Conservation (phyloP, 106 monocot genomes). For the Dendrobium nobile region DNA sequence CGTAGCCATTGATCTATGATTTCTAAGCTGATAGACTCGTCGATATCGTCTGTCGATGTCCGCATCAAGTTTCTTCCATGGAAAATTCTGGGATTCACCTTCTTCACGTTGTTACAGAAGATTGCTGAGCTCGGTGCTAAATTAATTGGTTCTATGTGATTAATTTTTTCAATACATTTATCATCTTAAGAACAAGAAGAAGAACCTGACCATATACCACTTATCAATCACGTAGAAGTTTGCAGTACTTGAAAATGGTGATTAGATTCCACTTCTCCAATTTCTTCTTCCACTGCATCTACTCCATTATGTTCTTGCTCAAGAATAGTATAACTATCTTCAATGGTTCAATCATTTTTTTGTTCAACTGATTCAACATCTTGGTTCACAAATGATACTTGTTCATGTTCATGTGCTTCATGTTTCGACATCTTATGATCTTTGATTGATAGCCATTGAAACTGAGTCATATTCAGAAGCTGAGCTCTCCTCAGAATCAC, state of each 20-base stretch:
- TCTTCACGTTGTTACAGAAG: too few relatives aligned
- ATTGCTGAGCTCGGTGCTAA: too few relatives aligned
- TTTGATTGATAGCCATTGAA: slow-evolving; percentile 21
- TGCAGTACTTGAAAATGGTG: slow-evolving; percentile 7
- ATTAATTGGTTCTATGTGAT: slow-evolving; percentile 13
- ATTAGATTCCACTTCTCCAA: slow-evolving; percentile 10
- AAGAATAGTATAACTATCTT: slow-evolving; percentile 10
- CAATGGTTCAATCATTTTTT: slow-evolving; percentile 15
- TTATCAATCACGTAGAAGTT: slow-evolving; percentile 15
- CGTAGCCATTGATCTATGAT: too few relatives aligned
- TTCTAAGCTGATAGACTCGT: too few relatives aligned
- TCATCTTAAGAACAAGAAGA: slow-evolving; percentile 28
- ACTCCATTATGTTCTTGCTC: background rate
- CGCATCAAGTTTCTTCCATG: too few relatives aligned
- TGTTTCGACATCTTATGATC: slow-evolving; percentile 20
- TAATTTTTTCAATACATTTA: slow-evolving; percentile 4
- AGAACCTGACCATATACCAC: slow-evolving; percentile 21
- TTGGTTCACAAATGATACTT: background rate
- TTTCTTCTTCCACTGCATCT: slow-evolving; percentile 17
- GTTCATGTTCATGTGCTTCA: slow-evolving; percentile 5
- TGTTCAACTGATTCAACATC: slow-evolving; percentile 11
- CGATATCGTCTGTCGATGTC: too few relatives aligned
- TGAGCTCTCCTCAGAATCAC: slow-evolving; percentile 28
- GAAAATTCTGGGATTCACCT: too few relatives aligned
- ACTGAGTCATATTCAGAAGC: slow-evolving; percentile 20